Conservation (phyloP, 2,329 filamentous ascomycete genomes). For the Pseudogymnoascus sp. region DNA sequence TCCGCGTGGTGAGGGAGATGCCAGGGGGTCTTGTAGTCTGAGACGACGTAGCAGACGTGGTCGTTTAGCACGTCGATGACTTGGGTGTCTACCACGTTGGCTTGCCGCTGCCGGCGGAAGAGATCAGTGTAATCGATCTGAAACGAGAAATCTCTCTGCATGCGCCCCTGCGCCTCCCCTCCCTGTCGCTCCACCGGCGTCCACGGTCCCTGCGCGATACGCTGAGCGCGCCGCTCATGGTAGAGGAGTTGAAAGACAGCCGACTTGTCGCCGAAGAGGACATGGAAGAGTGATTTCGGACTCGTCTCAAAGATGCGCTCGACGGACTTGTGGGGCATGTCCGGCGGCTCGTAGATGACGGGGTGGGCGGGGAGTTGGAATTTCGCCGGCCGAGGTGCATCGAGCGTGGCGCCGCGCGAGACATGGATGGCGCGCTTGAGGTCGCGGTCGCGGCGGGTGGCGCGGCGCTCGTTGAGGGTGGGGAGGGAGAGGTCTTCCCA, state of each 20-base stretch:
- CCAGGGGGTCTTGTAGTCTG: constrained; percentile 56
- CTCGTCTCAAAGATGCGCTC: constrained; percentile 84
- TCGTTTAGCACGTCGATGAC: constrained; percentile 76
- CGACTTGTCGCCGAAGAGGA: constrained; percentile 93
- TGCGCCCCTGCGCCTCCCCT: constrained; percentile 46
- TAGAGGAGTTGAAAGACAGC: constrained; percentile 89
- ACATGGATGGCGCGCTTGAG: constrained; percentile 51
- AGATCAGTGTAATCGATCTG: constrained; percentile 60
- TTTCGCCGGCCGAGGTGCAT: constrained; percentile 36
- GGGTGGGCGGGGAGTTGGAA: constrained; percentile 76
- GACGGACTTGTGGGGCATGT: constrained; percentile 65
- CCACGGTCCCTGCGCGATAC: constrained; percentile 85
- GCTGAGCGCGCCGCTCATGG: constrained; percentile 68
- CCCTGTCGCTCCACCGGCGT: constrained; percentile 45
- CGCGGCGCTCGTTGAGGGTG: constrained; percentile 46
- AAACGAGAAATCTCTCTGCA: constrained; percentile 75
- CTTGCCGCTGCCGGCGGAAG: constrained; percentile 52
- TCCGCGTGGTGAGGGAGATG: constrained; percentile 73
- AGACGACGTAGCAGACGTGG: constrained; percentile 60
- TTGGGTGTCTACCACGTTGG: constrained; percentile 71
- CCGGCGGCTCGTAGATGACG: constrained; percentile 75
- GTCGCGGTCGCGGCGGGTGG: constrained; percentile 37
- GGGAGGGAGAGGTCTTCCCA: constrained; percentile 74
- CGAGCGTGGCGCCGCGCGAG: constrained; percentile 49
- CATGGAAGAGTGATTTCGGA: constrained; percentile 89